Evolutionary conservation across 1,139 yeast genomes (phyloP).

Genomic region (Nadsonia starkeyi-henricii): DNA sequence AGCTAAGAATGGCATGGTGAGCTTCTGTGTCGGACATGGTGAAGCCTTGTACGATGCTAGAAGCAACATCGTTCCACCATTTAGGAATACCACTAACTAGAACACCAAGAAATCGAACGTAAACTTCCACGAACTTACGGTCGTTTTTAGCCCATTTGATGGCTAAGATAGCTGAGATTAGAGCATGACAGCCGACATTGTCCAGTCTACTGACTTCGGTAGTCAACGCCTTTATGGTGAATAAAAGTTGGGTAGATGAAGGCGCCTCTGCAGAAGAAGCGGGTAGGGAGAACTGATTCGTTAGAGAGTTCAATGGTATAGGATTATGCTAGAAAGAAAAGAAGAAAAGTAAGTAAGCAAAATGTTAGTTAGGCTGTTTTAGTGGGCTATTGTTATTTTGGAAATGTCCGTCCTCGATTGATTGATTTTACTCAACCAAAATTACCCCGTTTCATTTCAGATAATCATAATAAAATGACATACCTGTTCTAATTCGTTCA

Average conservation of each 20-base stretch:
- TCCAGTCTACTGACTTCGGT: slow-evolving; percentile 41
- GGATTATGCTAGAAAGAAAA: slow-evolving; percentile 23
- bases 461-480: slow-evolving; percentile 16
- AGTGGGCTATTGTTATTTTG: slow-evolving; percentile 6
- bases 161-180: slow-evolving; percentile 38
- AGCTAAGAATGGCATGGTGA: slow-evolving; percentile 56
- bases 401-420: slow-evolving; percentile 5
- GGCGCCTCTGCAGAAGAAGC: slow-evolving; percentile 29
- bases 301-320: slow-evolving; percentile 31
- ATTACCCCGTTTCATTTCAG: slow-evolving; percentile 3
- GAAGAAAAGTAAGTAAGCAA: slow-evolving; percentile 12
- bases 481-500: slow-evolving; percentile 52
- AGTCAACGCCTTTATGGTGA: slow-evolving; percentile 34
- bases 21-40: slow-evolving; percentile 26
- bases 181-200: slow-evolving; percentile 27
- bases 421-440: not conserved
- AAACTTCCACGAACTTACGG: slow-evolving; percentile 31
- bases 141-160: slow-evolving; percentile 44
- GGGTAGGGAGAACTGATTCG: slow-evolving; percentile 33
- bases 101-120: slow-evolving; percentile 58
- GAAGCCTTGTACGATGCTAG: slow-evolving; percentile 51
- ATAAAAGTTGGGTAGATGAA: slow-evolving; percentile 28
- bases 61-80: slow-evolving; percentile 76
- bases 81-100: slow-evolving; percentile 77
- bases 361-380: slow-evolving; percentile 2